phyloP scores from a whole-genome alignment of 768 basidiomycete genomes.

The Cubamyces sp. region DNA sequence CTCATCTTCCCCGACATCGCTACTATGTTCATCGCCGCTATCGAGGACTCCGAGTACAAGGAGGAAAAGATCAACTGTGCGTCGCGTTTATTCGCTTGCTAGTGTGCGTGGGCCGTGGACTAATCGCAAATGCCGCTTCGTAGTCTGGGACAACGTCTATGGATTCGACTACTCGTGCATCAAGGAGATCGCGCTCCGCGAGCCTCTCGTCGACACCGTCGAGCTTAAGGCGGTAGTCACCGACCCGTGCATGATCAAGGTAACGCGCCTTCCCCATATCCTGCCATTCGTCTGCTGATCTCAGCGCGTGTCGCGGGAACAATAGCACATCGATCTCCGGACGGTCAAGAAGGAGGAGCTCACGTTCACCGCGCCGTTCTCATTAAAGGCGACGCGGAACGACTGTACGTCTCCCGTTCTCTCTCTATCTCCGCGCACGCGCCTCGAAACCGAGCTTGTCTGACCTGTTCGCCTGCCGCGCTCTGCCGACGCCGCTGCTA shows the following conservation, averaged over 20 bases:
- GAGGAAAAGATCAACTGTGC: conserved; percentile 99
- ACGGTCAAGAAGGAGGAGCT: conserved; percentile 97
- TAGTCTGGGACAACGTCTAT: conserved; percentile 99
- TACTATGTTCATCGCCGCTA: conserved; percentile 90
- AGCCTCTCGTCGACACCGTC: conserved; percentile 98
- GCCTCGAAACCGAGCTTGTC: not conserved
- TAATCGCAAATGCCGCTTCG: not conserved
- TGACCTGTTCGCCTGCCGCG: not conserved
- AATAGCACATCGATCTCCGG: conserved; percentile 83
- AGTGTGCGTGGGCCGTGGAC: not conserved
- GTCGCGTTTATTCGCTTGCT: conserved; percentile 37
- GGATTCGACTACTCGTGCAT: conserved; percentile 99
- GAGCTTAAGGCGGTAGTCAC: conserved; percentile 95
- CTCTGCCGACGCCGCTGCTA: not conserved
- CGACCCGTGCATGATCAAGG: conserved; percentile 89
- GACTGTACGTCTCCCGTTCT: conserved; percentile 66
- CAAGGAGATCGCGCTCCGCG: conserved; percentile 95
- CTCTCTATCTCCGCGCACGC: not conserved
- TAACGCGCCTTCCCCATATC: conserved; percentile 30
- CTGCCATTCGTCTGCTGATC: conserved; percentile 2
- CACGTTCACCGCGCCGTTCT: conserved; percentile 80
- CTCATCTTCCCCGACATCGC: conserved; percentile 97
- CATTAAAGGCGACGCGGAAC: conserved; percentile 79
- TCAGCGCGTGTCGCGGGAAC: conserved; percentile 1
- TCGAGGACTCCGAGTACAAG: conserved; percentile 99